Percentiles rank a stretch among this genome's conserved stretches.
These are phyloP conservation scores for Castanospermum australe DNA, from an alignment of 306 rosid genomes.

Conservation along the genomic window DNA sequence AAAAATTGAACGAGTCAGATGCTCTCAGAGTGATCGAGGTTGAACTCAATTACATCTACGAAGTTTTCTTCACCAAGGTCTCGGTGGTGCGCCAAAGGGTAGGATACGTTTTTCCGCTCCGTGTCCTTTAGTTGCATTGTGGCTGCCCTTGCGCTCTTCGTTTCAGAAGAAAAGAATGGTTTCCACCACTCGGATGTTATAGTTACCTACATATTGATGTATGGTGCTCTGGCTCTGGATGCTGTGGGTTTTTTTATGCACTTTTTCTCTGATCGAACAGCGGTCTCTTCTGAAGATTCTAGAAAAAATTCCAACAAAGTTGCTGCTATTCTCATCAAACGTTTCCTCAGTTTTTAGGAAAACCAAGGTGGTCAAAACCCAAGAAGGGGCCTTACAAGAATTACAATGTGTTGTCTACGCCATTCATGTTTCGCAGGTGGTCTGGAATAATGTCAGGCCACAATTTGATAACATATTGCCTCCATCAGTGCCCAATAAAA, in stretches of 20 bases:
- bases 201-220: conserved; percentile 40
- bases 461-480: conserved; percentile 38
- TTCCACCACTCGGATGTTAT: conserved; percentile 24
- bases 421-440: conserved; percentile 41
- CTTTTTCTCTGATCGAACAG: conserved; percentile 44
- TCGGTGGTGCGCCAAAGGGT: neutral
- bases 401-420: neutral
- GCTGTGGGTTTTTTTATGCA: conserved; percentile 22
- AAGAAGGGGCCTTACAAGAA: neutral
- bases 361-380: neutral
- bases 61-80: conserved; percentile 49
- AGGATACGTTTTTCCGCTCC: conserved; percentile 19
- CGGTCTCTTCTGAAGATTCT: neutral
- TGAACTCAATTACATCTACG: conserved; percentile 52
- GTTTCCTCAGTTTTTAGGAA: conserved; percentile 10
- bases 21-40: conserved; percentile 34
- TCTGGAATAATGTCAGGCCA: conserved; percentile 25
- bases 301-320: neutral
- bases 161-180: conserved; percentile 9
- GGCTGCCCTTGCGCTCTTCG: conserved; percentile 26
- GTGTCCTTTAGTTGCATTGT: conserved; percentile 11
- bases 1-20: neutral
- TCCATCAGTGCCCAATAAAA: neutral
- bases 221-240: conserved; percentile 50
- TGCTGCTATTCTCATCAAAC: neutral